These are phyloP conservation scores for Suillus weaverae DNA, from an alignment of 768 basidiomycete genomes.

Conservation along the genomic window DNA sequence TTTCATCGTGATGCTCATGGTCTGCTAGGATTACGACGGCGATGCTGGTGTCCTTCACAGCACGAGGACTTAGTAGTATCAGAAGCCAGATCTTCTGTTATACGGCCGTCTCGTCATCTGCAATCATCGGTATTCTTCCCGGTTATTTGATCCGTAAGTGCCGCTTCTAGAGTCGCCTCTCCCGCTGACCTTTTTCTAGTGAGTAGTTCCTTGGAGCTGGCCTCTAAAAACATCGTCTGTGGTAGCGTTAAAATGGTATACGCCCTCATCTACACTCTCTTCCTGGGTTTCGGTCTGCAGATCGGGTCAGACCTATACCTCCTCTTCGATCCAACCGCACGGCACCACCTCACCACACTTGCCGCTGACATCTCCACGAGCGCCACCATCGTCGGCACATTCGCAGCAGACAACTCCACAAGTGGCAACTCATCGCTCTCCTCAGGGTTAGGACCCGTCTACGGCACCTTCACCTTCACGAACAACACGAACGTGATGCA, in stretches of 20 bases:
- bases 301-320: slow-evolving; percentile 82
- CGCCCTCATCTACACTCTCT: slow-evolving; percentile 83
- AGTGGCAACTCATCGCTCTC: slow-evolving; percentile 34
- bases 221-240: slow-evolving; percentile 82
- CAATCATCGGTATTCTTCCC: slow-evolving; percentile 87
- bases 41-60: slow-evolving; percentile 76
- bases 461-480: slow-evolving; percentile 68
- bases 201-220: slow-evolving; percentile 79
- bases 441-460: slow-evolving; percentile 33
- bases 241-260: slow-evolving; percentile 89
- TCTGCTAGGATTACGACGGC: slow-evolving; percentile 73
- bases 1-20: slow-evolving; percentile 11
- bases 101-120: slow-evolving; percentile 84
- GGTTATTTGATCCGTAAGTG: slow-evolving; percentile 77
- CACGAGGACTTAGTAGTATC: slow-evolving; percentile 82
- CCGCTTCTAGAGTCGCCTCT: not conserved
- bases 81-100: slow-evolving; percentile 83
- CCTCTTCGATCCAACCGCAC: slow-evolving; percentile 60
- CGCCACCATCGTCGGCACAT: slow-evolving; percentile 61
- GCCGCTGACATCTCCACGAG: slow-evolving; percentile 50
- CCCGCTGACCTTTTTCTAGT: slow-evolving; percentile 41
- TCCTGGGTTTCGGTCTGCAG: slow-evolving; percentile 81
- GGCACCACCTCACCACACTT: slow-evolving; percentile 52
- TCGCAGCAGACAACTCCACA: slow-evolving; percentile 55
- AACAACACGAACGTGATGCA: slow-evolving; percentile 47